Evolutionary conservation across 345 rosid genomes (phyloP).

Genomic region (Noccaea bulbosa): DNA sequence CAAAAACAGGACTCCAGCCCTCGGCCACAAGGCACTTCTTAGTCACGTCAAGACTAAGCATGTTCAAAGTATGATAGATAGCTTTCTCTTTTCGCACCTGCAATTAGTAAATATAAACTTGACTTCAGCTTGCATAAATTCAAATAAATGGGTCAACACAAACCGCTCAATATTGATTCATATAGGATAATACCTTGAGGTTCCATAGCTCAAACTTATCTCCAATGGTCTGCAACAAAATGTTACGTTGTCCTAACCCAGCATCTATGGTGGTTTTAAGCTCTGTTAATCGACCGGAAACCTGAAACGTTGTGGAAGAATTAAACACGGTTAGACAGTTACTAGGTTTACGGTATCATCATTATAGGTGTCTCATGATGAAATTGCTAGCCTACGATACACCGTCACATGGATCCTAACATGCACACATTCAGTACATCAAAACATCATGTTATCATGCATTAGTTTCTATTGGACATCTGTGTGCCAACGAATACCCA

Average conservation of each 20-base stretch:
- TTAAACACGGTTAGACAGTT: conserved; percentile 17
- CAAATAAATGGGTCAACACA: conserved; percentile 18
- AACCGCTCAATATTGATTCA: not conserved
- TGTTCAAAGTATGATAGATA: conserved; percentile 83
- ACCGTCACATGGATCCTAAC: conserved; percentile 8
- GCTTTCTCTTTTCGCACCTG: conserved; percentile 96
- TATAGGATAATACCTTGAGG: conserved; percentile 53
- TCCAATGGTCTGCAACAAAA: conserved; percentile 68
- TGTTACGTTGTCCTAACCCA: conserved; percentile 66
- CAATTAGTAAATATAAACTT: conserved; percentile 23
- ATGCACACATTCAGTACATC: conserved; percentile 4
- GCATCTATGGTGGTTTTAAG: conserved; percentile 79
- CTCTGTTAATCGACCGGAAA: conserved; percentile 69
- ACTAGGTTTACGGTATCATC: conserved; percentile 2
- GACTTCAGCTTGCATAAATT: conserved; percentile 12
- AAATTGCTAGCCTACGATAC: conserved; percentile 15
- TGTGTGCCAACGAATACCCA: conserved; percentile 12
- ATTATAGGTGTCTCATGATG: not conserved
- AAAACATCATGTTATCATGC: conserved; percentile 13
- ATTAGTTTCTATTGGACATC: conserved; percentile 5
- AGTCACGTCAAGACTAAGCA: conserved; percentile 97
- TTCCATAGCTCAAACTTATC: conserved; percentile 86
- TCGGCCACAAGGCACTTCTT: conserved; percentile 95
- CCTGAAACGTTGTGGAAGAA: conserved; percentile 50
- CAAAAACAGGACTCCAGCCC: conserved; percentile 96